Conservation (phyloP, 2,329 filamentous ascomycete genomes). For the Phyllosticta citribraziliensis region DNA sequence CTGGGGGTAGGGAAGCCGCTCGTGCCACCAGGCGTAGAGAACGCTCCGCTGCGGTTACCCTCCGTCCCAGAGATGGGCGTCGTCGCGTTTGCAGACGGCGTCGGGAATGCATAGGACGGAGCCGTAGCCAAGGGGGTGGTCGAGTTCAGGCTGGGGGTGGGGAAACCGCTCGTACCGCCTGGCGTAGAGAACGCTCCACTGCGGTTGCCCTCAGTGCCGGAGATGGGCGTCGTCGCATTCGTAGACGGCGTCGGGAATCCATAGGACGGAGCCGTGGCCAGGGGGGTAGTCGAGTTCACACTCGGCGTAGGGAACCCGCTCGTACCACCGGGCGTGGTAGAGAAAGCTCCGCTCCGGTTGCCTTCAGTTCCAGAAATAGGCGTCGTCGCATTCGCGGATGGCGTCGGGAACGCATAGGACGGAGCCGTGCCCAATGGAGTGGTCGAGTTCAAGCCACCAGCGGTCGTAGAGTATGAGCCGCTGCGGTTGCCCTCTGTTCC, state of each 20-base stretch:
- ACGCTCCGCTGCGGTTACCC: background rate
- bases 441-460: background rate
- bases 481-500: background rate
- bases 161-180: background rate
- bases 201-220: background rate
- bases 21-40: background rate
- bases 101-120: constrained; percentile 11
- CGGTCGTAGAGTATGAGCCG: background rate
- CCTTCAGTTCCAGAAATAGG: background rate
- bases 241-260: constrained; percentile 12
- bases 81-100: constrained; percentile 13
- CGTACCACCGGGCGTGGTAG: background rate
- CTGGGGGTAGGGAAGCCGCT: background rate
- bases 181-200: background rate
- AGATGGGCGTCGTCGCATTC: constrained; percentile 13
- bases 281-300: constrained; percentile 12
- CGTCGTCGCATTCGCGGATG: background rate
- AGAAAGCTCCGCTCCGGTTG: constrained; percentile 1
- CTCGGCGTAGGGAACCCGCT: constrained; percentile 12
- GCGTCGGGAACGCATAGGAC: no score
- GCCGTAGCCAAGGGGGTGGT: constrained; percentile 4
- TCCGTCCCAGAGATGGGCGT: constrained; percentile 11
- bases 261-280: constrained; percentile 4
- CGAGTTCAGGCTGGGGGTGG: constrained; percentile 13
- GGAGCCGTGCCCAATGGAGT: constrained; percentile 1